Percentiles rank a stretch among this genome's conserved stretches.
phyloP scores from a whole-genome alignment of 768 basidiomycete genomes.

The Termitomyces sp. region DNA sequence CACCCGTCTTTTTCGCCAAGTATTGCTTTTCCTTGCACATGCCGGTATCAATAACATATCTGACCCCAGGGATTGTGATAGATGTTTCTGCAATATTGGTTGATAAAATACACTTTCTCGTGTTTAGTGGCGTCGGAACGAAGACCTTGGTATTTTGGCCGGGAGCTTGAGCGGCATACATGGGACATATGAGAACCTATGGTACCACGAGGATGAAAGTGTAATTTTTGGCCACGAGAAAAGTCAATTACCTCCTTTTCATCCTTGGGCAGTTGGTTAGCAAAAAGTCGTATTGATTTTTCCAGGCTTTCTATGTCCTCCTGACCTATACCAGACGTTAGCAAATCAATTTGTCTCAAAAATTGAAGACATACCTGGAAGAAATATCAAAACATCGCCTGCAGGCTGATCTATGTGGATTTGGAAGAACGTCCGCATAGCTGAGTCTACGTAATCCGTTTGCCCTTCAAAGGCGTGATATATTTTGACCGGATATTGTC shows the following conservation, averaged over 20 bases:
- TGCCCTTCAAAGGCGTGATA: constrained; percentile 74
- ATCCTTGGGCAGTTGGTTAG: constrained; percentile 64
- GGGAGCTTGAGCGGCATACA: constrained; percentile 85
- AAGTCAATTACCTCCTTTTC: constrained; percentile 42
- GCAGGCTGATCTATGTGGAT: constrained; percentile 77
- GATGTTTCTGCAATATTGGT: constrained; percentile 99
- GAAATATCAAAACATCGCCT: constrained; percentile 92
- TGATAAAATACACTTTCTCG: constrained; percentile 89
- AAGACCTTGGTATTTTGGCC: constrained; percentile 81
- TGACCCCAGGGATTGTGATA: constrained; percentile 94
- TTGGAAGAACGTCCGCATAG: constrained; percentile 91
- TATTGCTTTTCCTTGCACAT: constrained; percentile 95
- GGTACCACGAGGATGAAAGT: neutral
- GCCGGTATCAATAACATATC: constrained; percentile 94
- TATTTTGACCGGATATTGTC: constrained; percentile 88
- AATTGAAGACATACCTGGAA: constrained; percentile 57
- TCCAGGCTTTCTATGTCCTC: constrained; percentile 93
- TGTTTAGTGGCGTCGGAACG: constrained; percentile 54
- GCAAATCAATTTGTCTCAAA: neutral
- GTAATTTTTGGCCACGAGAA: neutral
- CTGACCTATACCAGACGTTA: constrained; percentile 57
- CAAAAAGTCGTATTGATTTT: constrained; percentile 67
- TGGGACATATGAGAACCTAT: constrained; percentile 72
- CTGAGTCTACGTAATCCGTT: constrained; percentile 83
- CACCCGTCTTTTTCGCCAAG: constrained; percentile 63